Evolutionary conservation across 2,329 filamentous ascomycete species (phyloP).

Genomic region (Amauroascus niger): DNA sequence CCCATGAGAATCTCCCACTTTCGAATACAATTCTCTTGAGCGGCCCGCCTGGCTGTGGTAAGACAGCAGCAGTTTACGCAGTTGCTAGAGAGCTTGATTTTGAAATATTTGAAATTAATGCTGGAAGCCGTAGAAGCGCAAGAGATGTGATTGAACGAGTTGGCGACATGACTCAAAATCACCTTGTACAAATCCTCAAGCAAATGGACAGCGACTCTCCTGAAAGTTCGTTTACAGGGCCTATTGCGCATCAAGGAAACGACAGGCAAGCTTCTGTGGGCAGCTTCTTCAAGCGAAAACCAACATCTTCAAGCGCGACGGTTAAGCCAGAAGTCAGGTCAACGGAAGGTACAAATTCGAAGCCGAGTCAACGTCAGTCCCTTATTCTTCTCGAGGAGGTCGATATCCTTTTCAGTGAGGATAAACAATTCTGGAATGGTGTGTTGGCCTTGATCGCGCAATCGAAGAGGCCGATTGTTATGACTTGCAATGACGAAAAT

Average conservation of each 20-base stretch:
- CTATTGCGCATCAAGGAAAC: slow-evolving; percentile 41
- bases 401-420: slow-evolving; percentile 87
- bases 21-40: slow-evolving; percentile 73
- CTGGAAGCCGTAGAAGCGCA: slow-evolving; percentile 70
- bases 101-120: slow-evolving; percentile 90
- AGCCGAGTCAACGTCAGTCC: slow-evolving; percentile 68
- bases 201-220: slow-evolving; percentile 23
- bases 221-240: background rate
- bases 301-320: slow-evolving; percentile 32
- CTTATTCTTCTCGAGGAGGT: slow-evolving; percentile 90
- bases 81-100: slow-evolving; percentile 86
- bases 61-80: slow-evolving; percentile 85
- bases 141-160: slow-evolving; percentile 86
- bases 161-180: slow-evolving; percentile 94
- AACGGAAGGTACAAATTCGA: slow-evolving; percentile 16
- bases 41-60: slow-evolving; percentile 81
- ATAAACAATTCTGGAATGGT: slow-evolving; percentile 87
- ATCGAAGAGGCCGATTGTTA: slow-evolving; percentile 83
- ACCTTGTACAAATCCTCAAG: slow-evolving; percentile 58
- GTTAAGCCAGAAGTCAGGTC: slow-evolving; percentile 21
- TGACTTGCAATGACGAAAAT: slow-evolving; percentile 91
- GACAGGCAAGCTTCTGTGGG: slow-evolving; percentile 70
- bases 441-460: slow-evolving; percentile 66
- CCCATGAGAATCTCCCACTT: slow-evolving; percentile 40
- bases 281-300: slow-evolving; percentile 58